Percentiles rank a stretch among this genome's conserved stretches.
Evolutionary conservation across 2,329 filamentous ascomycete genomes (phyloP).

Genomic region (Coniochaeta ligniaria): DNA sequence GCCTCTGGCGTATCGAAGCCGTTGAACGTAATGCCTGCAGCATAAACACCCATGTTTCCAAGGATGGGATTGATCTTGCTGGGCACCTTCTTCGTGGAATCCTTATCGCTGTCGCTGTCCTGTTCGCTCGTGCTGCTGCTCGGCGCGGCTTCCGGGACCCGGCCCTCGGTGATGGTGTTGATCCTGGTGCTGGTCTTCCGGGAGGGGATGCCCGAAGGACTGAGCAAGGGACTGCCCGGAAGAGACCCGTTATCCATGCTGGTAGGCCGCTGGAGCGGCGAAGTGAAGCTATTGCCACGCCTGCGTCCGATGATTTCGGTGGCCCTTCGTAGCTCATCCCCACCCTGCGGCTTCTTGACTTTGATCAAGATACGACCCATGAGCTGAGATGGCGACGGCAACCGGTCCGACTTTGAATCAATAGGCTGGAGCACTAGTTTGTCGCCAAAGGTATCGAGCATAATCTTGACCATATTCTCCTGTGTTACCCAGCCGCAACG

Average conservation of each 20-base stretch:
- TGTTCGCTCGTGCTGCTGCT: conserved; percentile 71
- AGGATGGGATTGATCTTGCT: conserved; percentile 84
- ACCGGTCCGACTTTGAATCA: conserved; percentile 55
- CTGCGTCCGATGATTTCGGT: conserved; percentile 40
- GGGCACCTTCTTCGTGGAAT: conserved; percentile 49
- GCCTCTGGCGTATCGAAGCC: conserved; percentile 74
- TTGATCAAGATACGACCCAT: conserved; percentile 84
- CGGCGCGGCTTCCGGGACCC: conserved; percentile 41
- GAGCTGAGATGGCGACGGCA: conserved; percentile 83
- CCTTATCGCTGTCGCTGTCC: conserved; percentile 58
- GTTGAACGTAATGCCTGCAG: conserved; percentile 69
- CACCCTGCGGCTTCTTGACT: conserved; percentile 71
- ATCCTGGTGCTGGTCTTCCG: conserved; percentile 44
- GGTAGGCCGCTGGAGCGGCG: conserved; percentile 61
- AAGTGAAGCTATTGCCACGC: conserved; percentile 68
- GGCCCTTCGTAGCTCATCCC: conserved; percentile 35
- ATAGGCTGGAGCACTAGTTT: conserved; percentile 72
- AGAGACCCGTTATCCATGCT: conserved; percentile 50
- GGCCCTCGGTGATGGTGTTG: conserved; percentile 51
- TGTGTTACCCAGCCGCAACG: conserved; percentile 85
- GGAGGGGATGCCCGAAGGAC: conserved; percentile 42
- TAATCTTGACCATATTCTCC: conserved; percentile 79
- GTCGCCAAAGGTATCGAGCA: conserved; percentile 77
- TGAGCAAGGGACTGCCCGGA: conserved; percentile 46
- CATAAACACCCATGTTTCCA: conserved; percentile 77